Conservation (phyloP, 164 flowering plant species). For the Vitis rotundifolia region DNA sequence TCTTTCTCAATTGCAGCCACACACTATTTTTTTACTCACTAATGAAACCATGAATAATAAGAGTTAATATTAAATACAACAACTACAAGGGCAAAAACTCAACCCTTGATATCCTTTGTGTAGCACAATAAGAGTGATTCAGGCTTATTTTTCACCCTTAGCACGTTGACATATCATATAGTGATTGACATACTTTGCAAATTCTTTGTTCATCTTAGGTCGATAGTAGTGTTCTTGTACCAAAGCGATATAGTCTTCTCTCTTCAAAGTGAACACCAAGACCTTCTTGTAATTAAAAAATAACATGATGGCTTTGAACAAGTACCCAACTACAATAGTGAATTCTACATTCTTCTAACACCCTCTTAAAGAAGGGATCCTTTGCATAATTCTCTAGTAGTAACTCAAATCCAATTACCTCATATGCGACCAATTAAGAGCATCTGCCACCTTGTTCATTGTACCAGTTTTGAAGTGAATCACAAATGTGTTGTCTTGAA, state of each 20-base stretch:
- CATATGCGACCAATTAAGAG: background rate
- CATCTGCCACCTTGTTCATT: background rate
- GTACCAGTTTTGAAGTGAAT: background rate
- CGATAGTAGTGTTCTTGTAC: background rate
- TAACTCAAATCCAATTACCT: background rate
- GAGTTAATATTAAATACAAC: too few relatives aligned
- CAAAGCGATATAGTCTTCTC: background rate
- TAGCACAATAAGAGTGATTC: too few relatives aligned
- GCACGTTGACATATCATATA: background rate
- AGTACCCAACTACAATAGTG: background rate
- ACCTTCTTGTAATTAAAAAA: background rate
- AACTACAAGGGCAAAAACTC: too few relatives aligned
- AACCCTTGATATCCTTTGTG: too few relatives aligned
- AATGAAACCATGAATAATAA: too few relatives aligned
- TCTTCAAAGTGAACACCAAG: background rate
- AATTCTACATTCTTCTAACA: background rate
- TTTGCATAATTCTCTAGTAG: background rate
- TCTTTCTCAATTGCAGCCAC: too few relatives aligned
- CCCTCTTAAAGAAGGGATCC: too few relatives aligned
- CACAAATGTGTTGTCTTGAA: too few relatives aligned
- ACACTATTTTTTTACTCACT: too few relatives aligned
- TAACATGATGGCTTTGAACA: background rate
- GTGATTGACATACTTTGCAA: background rate
- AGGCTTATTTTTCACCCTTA: background rate
- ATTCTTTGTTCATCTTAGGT: background rate